Conservation (phyloP, 371 early-diverging fungal genomes). For the Mucor velutinosus region DNA sequence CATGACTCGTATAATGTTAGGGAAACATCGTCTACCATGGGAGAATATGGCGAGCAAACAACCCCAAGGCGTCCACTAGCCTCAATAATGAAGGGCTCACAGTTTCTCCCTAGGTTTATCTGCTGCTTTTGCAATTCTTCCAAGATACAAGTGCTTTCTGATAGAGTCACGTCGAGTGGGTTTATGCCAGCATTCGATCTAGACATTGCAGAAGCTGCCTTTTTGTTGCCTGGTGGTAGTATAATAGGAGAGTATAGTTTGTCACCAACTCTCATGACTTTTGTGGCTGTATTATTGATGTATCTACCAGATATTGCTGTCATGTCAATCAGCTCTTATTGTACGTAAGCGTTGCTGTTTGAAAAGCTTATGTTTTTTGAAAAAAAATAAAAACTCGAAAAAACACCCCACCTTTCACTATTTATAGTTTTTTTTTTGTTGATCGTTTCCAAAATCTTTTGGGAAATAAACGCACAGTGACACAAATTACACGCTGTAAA, state of each 20-base stretch:
- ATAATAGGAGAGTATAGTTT: conserved; percentile 1
- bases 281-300: not conserved
- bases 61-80: not conserved
- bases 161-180: not conserved
- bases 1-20: not conserved
- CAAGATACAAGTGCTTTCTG: not conserved
- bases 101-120: not conserved
- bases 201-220: not conserved
- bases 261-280: conserved; percentile 3
- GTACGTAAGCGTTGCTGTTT: too few species aligned
- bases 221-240: not conserved
- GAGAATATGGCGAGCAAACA: not conserved
- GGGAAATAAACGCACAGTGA: too few species aligned
- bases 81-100: not conserved
- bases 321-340: not conserved
- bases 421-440: too few species aligned
- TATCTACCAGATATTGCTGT: not conserved
- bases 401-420: too few species aligned
- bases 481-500: too few species aligned
- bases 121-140: not conserved
- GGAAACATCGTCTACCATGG: not conserved
- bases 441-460: too few species aligned
- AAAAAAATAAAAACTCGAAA: too few species aligned
- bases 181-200: not conserved
- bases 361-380: too few species aligned